Base-by-base conservation (phyloP, 345 rosid species). In the Eucalyptus erythrocorys region DNA sequence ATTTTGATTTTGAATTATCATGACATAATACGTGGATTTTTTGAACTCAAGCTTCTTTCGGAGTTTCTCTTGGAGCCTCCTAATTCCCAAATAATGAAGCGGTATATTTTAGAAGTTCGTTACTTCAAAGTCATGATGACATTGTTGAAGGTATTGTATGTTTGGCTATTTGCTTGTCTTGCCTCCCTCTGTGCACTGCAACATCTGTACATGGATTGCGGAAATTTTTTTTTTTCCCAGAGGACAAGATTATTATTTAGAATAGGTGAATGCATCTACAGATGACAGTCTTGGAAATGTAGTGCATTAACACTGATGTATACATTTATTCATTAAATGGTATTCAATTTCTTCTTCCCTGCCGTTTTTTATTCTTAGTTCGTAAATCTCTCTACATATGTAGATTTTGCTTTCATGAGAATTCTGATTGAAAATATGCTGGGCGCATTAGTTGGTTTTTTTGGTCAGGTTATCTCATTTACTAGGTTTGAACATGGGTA, bases 61-160 rank as follows among this genome's bases (percentile, higher is more conserved):
- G 99, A 98, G 66, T 96, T 98, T 91, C 95, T 98, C 87, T 92
- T 98, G 96, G 99, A 98, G 94, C 88, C 98, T 80, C 94, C 97
- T 88, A 96, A 93, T 94, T 93, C 97, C 86, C 96, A 94, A 87
- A 94, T 96, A 93, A 97, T 98, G 99, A 98, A 96, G 95, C 94
- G 94, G 89, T 97, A 95, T 89, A 95, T 98, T 87, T 91, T 94
- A 89, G 98, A 98, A 94, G 99, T 97, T 93, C 97, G 92, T 43
- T 94, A 95, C 89, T 90, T 98, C 92, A 97, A 98, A 94, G 95
- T 96, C 94, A 95, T 97, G 94, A 96, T 98, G 99, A 96, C 94
- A 26, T 90, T 96, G 92, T 90, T 98, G 87, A 95, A 93, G 99
- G 99, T 96, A 91, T 90, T 48, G 45, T 30, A 64, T 88, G 51